phyloP scores from a whole-genome alignment of 768 basidiomycete genomes.

The Chiua virens region DNA sequence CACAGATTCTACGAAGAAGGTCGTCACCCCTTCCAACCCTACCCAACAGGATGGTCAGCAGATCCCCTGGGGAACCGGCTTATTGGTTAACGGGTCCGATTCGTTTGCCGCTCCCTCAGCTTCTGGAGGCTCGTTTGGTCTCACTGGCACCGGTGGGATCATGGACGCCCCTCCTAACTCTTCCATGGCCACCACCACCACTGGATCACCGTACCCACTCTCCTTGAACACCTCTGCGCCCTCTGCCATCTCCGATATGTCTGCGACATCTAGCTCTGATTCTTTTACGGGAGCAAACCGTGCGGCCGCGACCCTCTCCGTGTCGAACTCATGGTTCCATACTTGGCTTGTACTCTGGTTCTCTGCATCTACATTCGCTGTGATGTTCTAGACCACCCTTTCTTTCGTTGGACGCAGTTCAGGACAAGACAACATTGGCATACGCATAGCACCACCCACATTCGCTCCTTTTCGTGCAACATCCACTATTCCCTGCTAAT shows the following conservation, averaged over 20 bases:
- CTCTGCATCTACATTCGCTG: slow-evolving; percentile 17
- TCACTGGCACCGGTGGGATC: slow-evolving; percentile 4
- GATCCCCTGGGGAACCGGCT: slow-evolving; percentile 70
- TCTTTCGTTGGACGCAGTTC: not conserved
- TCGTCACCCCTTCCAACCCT: slow-evolving; percentile 48
- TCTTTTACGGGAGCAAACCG: slow-evolving; percentile 2
- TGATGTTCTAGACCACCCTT: slow-evolving; percentile 13
- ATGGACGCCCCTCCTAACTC: not conserved
- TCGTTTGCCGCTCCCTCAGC: slow-evolving; percentile 33
- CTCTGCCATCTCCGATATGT: not conserved
- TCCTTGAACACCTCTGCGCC: not conserved
- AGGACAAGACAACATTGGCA: not conserved
- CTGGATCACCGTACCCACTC: not conserved
- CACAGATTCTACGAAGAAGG: slow-evolving; percentile 46
- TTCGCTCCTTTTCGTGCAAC: not conserved
- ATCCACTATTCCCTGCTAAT: not conserved
- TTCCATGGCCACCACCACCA: slow-evolving; percentile 3
- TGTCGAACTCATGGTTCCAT: slow-evolving; percentile 11
- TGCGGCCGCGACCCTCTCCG: slow-evolving; percentile 2
- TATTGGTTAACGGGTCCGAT: slow-evolving; percentile 44
- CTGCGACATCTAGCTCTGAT: not conserved
- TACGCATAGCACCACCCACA: not conserved
- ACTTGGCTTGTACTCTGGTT: slow-evolving; percentile 18
- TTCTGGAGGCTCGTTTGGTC: slow-evolving; percentile 4
- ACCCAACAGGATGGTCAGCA: slow-evolving; percentile 49